phyloP scores from a whole-genome alignment of 495 filamentous ascomycete genomes.

The Annulohypoxylon nitens region DNA sequence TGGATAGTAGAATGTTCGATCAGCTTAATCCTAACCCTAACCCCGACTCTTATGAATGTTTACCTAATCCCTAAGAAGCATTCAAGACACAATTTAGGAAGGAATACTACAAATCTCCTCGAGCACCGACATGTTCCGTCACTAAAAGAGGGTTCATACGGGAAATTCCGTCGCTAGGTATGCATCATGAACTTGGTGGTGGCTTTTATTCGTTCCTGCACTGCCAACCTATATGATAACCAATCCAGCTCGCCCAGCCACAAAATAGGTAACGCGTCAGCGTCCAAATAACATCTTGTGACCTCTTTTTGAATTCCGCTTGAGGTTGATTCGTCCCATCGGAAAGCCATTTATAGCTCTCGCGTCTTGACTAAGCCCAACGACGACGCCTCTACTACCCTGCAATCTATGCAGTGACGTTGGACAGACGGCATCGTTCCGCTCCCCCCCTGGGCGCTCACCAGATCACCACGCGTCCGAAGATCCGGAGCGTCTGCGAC shows the following conservation, averaged over 20 bases:
- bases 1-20: background rate
- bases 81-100: background rate
- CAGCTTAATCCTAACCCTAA: background rate
- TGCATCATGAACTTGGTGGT: background rate
- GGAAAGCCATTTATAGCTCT: background rate
- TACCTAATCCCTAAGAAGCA: no score
- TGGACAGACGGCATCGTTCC: background rate
- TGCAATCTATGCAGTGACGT: conserved; percentile 18
- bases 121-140: background rate
- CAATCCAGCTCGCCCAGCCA: background rate
- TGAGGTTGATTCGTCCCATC: conserved; percentile 7
- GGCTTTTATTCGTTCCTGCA: background rate
- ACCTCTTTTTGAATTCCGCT: conserved; percentile 7
- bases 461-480: background rate
- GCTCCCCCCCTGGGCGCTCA: background rate
- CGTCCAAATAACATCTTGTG: background rate
- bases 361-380: conserved; percentile 9
- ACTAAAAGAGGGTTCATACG: background rate
- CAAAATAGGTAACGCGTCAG: conserved; percentile 13
- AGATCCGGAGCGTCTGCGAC: background rate
- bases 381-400: background rate
- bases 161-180: background rate
- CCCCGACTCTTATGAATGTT: no score
- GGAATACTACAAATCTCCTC: background rate
- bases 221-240: background rate